phyloP scores from a whole-genome alignment of 306 rosid genomes.

The Gleditsia sinensis region DNA sequence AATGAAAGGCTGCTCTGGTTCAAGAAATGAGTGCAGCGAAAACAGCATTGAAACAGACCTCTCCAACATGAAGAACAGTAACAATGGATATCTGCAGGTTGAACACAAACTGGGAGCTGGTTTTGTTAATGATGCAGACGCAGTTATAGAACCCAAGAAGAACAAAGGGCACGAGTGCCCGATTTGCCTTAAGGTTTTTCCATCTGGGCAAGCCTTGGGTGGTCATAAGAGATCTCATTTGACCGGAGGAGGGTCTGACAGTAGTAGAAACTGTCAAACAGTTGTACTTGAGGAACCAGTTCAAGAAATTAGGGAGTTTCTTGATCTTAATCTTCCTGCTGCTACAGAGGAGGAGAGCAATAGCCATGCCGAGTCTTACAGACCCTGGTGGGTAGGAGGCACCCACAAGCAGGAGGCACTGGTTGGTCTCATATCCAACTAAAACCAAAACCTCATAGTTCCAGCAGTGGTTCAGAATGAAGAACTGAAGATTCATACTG shows the following conservation, averaged over 20 bases:
- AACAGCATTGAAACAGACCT: conserved; percentile 63
- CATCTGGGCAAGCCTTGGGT: conserved; percentile 93
- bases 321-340: conserved; percentile 96
- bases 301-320: conserved; percentile 65
- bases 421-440: conserved; percentile 51
- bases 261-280: conserved; percentile 40
- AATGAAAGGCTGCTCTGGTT: conserved; percentile 63
- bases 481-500: conserved; percentile 48
- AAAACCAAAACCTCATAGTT: conserved; percentile 22
- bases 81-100: conserved; percentile 22
- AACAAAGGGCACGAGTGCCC: conserved; percentile 68
- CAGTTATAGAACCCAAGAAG: conserved; percentile 39
- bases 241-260: conserved; percentile 39
- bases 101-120: conserved; percentile 28
- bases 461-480: conserved; percentile 36
- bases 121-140: conserved; percentile 29
- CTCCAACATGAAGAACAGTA: conserved; percentile 39
- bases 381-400: conserved; percentile 62
- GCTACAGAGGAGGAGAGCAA: conserved; percentile 57
- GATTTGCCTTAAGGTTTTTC: conserved; percentile 70
- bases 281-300: conserved; percentile 47
- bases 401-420: conserved; percentile 51
- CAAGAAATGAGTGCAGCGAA: conserved; percentile 60
- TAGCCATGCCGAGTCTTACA: conserved; percentile 44
- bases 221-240: conserved; percentile 95